These are phyloP conservation scores for Saccharata proteae DNA, from an alignment of 2,329 filamentous ascomycete genomes.

Conservation along the genomic window DNA sequence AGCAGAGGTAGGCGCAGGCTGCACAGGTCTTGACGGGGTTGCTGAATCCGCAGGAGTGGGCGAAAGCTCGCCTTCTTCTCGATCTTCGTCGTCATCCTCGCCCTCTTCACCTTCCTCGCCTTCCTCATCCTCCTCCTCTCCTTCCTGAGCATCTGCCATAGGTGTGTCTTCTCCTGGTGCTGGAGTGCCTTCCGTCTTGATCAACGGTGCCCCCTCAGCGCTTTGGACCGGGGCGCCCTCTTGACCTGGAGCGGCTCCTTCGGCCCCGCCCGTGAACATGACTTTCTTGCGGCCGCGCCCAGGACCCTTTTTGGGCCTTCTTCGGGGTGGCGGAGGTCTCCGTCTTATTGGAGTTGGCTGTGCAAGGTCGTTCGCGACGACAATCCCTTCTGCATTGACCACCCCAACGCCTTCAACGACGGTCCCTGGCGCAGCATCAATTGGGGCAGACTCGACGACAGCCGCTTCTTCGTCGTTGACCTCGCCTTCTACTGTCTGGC, in stretches of 20 bases:
- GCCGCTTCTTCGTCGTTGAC: slow-evolving; percentile 48
- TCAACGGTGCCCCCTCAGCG: slow-evolving; percentile 15
- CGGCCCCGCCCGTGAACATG: slow-evolving; percentile 37
- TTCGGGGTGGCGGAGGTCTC: slow-evolving; percentile 63
- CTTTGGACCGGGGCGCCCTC: slow-evolving; percentile 16
- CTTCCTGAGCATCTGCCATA: slow-evolving; percentile 34
- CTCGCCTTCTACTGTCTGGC: slow-evolving; percentile 70
- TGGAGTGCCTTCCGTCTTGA: slow-evolving; percentile 29
- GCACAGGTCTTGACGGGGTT: slow-evolving; percentile 16
- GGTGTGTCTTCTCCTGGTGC: slow-evolving; percentile 27
- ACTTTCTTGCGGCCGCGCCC: slow-evolving; percentile 71
- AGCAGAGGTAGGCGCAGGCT: not conserved
- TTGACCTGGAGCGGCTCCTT: slow-evolving; percentile 27
- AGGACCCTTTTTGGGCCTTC: slow-evolving; percentile 63
- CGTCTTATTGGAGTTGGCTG: slow-evolving; percentile 43
- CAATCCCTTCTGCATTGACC: slow-evolving; percentile 48
- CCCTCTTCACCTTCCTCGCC: slow-evolving; percentile 40
- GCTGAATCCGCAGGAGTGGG: slow-evolving; percentile 27
- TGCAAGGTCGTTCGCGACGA: slow-evolving; percentile 37
- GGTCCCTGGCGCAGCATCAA: slow-evolving; percentile 37
- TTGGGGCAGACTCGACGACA: slow-evolving; percentile 30
- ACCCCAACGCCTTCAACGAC: slow-evolving; percentile 47
- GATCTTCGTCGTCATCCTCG: slow-evolving; percentile 34
- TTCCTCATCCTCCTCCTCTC: slow-evolving; percentile 35
- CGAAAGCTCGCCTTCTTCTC: slow-evolving; percentile 33